Base-by-base conservation (phyloP, 208 protist species). In the Phytomonas serpens region DNA sequence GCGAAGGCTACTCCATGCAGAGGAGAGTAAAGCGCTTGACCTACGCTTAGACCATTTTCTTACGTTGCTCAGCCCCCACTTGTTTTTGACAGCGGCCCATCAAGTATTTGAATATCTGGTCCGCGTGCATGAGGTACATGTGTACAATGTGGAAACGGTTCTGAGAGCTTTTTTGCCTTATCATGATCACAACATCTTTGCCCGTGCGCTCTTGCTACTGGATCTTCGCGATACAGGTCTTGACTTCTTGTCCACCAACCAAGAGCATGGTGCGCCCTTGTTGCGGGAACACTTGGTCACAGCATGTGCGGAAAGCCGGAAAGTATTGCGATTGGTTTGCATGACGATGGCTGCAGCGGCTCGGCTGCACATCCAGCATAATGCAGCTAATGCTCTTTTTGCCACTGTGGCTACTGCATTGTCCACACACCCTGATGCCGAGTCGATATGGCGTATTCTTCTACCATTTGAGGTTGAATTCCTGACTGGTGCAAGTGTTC, bases 101-200 rank as follows among this genome's bases (percentile, higher is more conserved):
- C 90, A 95, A 78, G 90, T 92, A 2, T 88, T 95, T 63, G 87
- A 95, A 77, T 95, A 88, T 64, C 73, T 95, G 36, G 86, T 95
- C 16, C 87, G 90, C 14, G 90, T 93, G 31, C 80, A 91, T 65
- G 87, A 95, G 77, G 84, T 93, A 23, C 90, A 95, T 78, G 77
- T 92, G 71, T 92, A 92, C 80, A 92, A 95, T 73, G 85, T 87
- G 11, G 52, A 42, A 1, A 76, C 84, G 3, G 86, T 95, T 13
- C 77, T 95, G 27, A 81, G 86, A 14, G 79, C 86, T 32, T 93
- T 95, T 69, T 33, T 95, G 40, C 90, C 90, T 23, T 93, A 93
- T 66, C 90, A 95, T 75, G 90, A 95, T 68, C 90, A 95, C 78
- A 90, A 85, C 62, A 69, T 95, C 34, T 95, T 95, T 68, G 82